Percentiles rank a stretch among this genome's conserved stretches.
Evolutionary conservation across 2,329 filamentous ascomycete genomes (phyloP).

Genomic region (Epichloe baconii): DNA sequence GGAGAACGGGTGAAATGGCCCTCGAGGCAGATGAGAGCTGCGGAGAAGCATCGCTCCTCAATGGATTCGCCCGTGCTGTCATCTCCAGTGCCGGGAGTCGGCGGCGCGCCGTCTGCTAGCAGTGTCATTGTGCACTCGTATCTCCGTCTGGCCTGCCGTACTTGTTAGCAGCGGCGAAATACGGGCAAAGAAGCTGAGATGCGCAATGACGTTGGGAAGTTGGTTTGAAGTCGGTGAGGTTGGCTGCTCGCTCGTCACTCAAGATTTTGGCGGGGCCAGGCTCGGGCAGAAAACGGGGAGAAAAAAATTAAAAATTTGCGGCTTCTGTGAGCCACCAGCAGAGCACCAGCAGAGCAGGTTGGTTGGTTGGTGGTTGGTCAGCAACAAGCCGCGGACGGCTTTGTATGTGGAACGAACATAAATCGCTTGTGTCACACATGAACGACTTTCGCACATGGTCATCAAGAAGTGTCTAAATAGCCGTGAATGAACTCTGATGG

Average conservation of each 20-base stretch:
- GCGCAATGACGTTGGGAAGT: neutral
- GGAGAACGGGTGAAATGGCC: slow-evolving; percentile 43
- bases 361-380: neutral
- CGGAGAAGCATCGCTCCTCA: slow-evolving; percentile 50
- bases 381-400: neutral
- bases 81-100: slow-evolving; percentile 8
- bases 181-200: neutral
- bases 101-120: slow-evolving; percentile 12
- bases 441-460: no score
- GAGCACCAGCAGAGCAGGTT: neutral
- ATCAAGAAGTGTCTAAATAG: no score
- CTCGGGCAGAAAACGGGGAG: slow-evolving; percentile 2
- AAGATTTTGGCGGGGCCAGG: slow-evolving; percentile 6
- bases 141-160: neutral
- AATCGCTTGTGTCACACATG: no score
- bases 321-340: neutral
- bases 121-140: slow-evolving; percentile 13
- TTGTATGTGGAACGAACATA: neutral
- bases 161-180: neutral
- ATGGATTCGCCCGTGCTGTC: slow-evolving; percentile 32
- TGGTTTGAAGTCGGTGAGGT: neutral
- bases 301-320: slow-evolving; percentile 1
- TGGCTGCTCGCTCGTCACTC: neutral
- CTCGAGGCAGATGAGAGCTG: slow-evolving; percentile 47
- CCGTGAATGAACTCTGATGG: no score